Evolutionary conservation across 73 alveolate genomes (phyloP), one percentile per base, ranked within the genome.

Genomic region (Paraurostyla sp.): DNA sequence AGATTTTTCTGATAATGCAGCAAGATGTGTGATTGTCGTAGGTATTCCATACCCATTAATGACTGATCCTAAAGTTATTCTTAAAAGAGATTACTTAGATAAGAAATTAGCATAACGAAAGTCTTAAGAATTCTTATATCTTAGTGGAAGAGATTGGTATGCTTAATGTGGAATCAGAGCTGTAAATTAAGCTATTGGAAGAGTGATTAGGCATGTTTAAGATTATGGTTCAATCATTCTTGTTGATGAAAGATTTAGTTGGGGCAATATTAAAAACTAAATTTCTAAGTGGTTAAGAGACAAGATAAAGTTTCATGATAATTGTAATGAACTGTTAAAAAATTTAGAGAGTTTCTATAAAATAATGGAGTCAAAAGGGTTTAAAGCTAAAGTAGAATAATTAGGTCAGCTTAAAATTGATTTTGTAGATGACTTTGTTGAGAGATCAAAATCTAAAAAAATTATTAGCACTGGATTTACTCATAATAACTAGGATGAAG

Each of bases 121-220:
- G 60, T 69, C 18, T 46, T 9, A 63, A 73, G 85, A 80, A 91
- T 71, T 90, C 73, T 9, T 23, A 25, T 2, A 81, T 90, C 63
- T 96, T 76, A 80, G 89, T 32, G 98, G 99, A 42, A 43, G 89
- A 27, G 96, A 95, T 35, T 97, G 99, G 99, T 96, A 96, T 81
- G 82, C 65, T 62, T 94, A 96, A 86, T 82, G 90, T 57, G 99
- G 99, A 0, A 76, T 93, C 18, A 92, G 98, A 83, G 96, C 98
- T 16, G 95, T 92, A 35, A 97, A 97, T 83, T 94, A 97, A 88
- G 98, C 99, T n/a, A 81, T 97, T 30, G 99, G 99, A 57, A 96
- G 99, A 93, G 99, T 96, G 3, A 97, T 97, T 45, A 91, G 99
- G 57, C 99, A 97, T 93, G 75, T 88, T 6, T 51, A 93, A 59